Evolutionary conservation across 2,329 filamentous ascomycete genomes (phyloP), one percentile per base, ranked within the genome.

Genomic region (Karstenula rhodostoma): DNA sequence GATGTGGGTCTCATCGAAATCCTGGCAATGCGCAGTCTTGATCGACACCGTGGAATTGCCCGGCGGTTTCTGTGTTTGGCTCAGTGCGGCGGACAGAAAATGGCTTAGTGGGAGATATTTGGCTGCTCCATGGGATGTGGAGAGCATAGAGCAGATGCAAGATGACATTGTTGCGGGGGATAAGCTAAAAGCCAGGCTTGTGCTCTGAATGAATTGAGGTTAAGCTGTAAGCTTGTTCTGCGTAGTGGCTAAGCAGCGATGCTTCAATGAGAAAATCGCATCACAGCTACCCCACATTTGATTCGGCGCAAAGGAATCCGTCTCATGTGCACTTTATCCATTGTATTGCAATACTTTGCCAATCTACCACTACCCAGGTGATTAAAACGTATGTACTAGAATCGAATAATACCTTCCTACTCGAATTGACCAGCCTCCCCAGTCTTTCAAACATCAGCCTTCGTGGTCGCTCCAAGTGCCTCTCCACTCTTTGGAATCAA

Each of bases 381-480:
- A 1, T 23, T 13, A 23, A 23, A 23, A 23, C 4, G 12, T 3
- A 44, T 44, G 37, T 4, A 23, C 19, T 9, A 23, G 19, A 19
- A 13, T 23, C 42, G 10, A 22, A 44, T 44, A 17, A 13, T 17
- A 17, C 15, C 37, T 40, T 17, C 13, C 9, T 6, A 15, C 35
- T 5, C 35, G 10, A 5, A 5, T 17, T 13, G 4, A 40, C 35
- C 13, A 40, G 15, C 35, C 4, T 40, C 17, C 15, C 37, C 5
- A 40, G 37, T 23, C 43, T 29, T 6, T 58, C 58, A 15, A 27
- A 52, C 33, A 15, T 52, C 49, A 23, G 49, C 19, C 33, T 52
- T 52, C 13, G 78, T 80, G 15, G 78, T 80, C 3, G 80, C 80
- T 7, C 80, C 80, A 66, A 82, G 77, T 4, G 73, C 73, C 17